Evolutionary conservation across 495 filamentous ascomycete species (phyloP).

Genomic region (Durotheca rogersii): DNA sequence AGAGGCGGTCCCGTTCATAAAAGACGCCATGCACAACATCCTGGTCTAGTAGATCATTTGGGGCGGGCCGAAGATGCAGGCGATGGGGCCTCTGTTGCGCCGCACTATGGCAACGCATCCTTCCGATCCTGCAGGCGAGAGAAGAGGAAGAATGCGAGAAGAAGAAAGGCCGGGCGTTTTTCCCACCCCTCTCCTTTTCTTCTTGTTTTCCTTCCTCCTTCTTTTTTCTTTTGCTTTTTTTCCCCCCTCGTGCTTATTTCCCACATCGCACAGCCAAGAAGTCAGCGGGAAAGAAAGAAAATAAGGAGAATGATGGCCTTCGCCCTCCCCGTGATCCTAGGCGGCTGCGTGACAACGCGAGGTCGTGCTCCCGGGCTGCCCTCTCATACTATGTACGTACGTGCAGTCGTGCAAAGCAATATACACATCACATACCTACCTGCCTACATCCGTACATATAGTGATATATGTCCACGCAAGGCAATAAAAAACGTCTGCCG

Average conservation of each 20-base stretch:
- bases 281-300: neutral
- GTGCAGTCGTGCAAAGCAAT: neutral
- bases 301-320: neutral
- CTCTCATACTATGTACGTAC: neutral
- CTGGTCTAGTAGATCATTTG: slow-evolving; percentile 26
- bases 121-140: slow-evolving; percentile 19
- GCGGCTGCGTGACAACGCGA: slow-evolving; percentile 25
- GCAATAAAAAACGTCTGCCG: too few relatives aligned
- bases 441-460: too few relatives aligned
- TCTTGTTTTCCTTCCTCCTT: too few relatives aligned
- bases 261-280: slow-evolving; percentile 5
- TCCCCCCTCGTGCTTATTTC: slow-evolving; percentile 6
- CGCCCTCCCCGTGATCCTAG: slow-evolving; percentile 24
- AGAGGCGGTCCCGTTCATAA: slow-evolving; percentile 13
- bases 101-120: slow-evolving; percentile 28
- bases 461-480: too few relatives aligned
- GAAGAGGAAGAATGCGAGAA: neutral
- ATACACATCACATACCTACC: too few relatives aligned
- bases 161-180: too few relatives aligned
- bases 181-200: too few relatives aligned
- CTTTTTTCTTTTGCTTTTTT: too few relatives aligned
- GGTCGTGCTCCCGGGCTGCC: too few relatives aligned
- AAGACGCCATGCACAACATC: slow-evolving; percentile 25
- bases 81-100: slow-evolving; percentile 16
- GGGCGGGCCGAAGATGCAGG: slow-evolving; percentile 30